A percentile compares a stretch with the other conserved stretches of the same genome.
Conservation (phyloP, 257 asterid genomes). For the Sherardia arvensis region DNA sequence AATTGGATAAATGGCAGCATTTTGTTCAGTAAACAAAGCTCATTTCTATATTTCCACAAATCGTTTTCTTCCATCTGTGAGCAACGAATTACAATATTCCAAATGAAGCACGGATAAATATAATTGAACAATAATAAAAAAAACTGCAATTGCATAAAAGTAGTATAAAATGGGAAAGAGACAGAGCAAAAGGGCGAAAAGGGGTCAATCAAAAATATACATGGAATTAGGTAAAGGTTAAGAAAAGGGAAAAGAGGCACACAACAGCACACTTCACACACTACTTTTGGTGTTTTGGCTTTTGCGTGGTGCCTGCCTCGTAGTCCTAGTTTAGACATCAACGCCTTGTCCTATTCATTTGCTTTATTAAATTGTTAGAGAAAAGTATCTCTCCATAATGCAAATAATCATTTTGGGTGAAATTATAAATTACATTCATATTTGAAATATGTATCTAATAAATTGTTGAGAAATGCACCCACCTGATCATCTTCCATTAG, state of each 20-base stretch:
- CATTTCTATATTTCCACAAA: neutral
- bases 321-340: no score
- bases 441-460: no score
- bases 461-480: no score
- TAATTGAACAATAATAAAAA: no score
- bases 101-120: neutral
- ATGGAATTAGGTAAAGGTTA: neutral
- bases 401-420: neutral
- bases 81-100: neutral
- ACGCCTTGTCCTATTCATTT: neutral
- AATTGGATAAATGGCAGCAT: constrained; percentile 4
- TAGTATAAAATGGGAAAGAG: neutral
- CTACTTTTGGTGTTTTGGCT: neutral
- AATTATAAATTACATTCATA: no score
- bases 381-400: no score
- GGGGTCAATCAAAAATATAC: neutral
- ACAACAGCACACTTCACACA: neutral
- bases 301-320: neutral
- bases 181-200: neutral
- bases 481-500: no score
- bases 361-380: no score
- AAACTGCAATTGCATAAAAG: neutral
- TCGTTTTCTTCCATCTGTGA: neutral
- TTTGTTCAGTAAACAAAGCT: constrained; percentile 1
- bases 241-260: neutral